Evolutionary conservation across 192 early-diverging fungal species (phyloP).

Genomic region (Thoreauomyces humboldtii): DNA sequence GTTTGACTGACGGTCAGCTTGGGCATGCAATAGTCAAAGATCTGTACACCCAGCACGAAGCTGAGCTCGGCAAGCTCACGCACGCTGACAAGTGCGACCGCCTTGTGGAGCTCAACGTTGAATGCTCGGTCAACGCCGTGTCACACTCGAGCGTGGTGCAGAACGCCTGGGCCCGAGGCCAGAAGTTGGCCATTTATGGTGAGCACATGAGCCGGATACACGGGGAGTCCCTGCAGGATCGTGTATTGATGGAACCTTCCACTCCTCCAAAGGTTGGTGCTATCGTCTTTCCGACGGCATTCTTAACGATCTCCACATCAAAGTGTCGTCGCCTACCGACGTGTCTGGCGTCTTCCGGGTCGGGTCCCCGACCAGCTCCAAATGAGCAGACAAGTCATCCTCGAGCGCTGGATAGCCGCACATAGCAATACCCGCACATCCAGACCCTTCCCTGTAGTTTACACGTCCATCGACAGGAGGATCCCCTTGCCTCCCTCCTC

Average conservation of each 20-base stretch:
- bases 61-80: not conserved
- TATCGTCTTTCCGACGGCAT: slow-evolving; percentile 38
- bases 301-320: slow-evolving; percentile 1
- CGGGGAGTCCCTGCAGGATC: too few species aligned
- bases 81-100: slow-evolving; percentile 15
- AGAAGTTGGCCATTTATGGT: slow-evolving; percentile 61
- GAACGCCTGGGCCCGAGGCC: slow-evolving; percentile 79
- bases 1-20: too few species aligned
- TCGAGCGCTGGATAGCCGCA: too few species aligned
- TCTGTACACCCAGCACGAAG: slow-evolving; percentile 24
- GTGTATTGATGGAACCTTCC: too few species aligned
- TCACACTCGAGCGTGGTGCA: slow-evolving; percentile 81
- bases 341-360: slow-evolving; percentile 3
- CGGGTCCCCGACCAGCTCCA: not conserved
- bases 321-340: not conserved
- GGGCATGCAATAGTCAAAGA: too few species aligned
- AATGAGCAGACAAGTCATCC: too few species aligned
- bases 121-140: slow-evolving; percentile 70
- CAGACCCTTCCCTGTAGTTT: too few species aligned
- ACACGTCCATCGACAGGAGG: too few species aligned
- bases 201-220: too few species aligned
- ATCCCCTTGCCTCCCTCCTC: too few species aligned
- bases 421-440: too few species aligned
- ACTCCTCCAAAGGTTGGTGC: slow-evolving; percentile 43
- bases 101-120: slow-evolving; percentile 71